These are phyloP conservation scores for Yamadazyma olivae DNA, from an alignment of 805 yeast species.

Conservation along the genomic window DNA sequence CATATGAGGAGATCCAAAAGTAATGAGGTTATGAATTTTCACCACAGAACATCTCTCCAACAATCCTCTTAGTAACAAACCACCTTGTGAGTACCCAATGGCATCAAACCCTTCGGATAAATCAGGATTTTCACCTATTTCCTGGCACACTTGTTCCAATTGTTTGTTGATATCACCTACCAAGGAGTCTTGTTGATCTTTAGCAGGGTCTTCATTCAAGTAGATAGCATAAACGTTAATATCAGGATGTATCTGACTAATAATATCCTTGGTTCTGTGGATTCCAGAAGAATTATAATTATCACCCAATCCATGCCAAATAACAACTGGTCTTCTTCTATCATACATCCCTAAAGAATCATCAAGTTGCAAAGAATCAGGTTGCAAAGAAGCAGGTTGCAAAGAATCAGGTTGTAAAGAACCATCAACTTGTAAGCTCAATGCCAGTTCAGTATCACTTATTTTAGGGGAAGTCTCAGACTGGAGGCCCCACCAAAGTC, in stretches of 20 bases:
- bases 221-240: slow-evolving; percentile 51
- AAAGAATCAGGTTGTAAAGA: too few species aligned
- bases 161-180: slow-evolving; percentile 60
- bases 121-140: slow-evolving; percentile 44
- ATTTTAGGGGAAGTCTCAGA: too few species aligned
- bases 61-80: slow-evolving; percentile 68
- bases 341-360: slow-evolving; percentile 4
- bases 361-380: too few species aligned
- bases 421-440: too few species aligned
- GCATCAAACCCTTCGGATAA: slow-evolving; percentile 61
- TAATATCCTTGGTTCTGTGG: slow-evolving; percentile 39
- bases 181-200: slow-evolving; percentile 55
- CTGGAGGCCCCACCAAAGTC: too few species aligned
- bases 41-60: slow-evolving; percentile 52
- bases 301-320: slow-evolving; percentile 89
- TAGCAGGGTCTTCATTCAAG: slow-evolving; percentile 45
- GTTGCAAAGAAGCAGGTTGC: too few species aligned
- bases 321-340: slow-evolving; percentile 48
- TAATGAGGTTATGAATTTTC: slow-evolving; percentile 49
- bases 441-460: too few species aligned
- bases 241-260: slow-evolving; percentile 47
- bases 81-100: slow-evolving; percentile 83
- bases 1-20: slow-evolving; percentile 81
- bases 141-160: slow-evolving; percentile 53
- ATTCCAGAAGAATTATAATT: slow-evolving; percentile 61